phyloP scores from a whole-genome alignment of 73 alveolate genomes.

The Symbiodinium natans region DNA sequence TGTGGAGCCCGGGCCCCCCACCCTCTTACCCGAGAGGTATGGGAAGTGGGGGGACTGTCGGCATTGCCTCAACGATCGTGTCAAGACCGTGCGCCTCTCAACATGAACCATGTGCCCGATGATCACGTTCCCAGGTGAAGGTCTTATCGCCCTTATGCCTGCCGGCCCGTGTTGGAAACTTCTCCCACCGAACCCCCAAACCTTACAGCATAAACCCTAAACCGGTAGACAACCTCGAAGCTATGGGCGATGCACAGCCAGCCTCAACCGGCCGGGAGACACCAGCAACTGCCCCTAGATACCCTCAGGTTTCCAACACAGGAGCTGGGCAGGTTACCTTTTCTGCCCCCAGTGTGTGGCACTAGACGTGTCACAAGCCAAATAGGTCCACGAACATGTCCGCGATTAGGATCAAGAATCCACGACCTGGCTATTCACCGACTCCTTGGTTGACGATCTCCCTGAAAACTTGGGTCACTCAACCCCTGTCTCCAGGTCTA shows the following conservation, averaged over 20 bases:
- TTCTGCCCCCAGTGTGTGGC: no score
- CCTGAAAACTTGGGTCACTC: neutral
- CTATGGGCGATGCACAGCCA: no score
- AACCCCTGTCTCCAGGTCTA: neutral
- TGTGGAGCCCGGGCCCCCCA: neutral
- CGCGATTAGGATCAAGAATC: neutral
- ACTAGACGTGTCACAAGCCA: neutral
- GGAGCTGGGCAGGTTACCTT: no score
- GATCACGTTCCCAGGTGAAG: neutral
- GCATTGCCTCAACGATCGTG: neutral
- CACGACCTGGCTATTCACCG: neutral
- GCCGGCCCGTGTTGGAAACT: neutral
- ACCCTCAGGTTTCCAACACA: no score
- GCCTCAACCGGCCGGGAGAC: no score
- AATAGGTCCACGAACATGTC: neutral
- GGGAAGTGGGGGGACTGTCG: neutral
- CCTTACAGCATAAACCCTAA: no score
- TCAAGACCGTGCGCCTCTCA: neutral
- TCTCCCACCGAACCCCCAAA: no score
- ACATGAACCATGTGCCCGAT: neutral
- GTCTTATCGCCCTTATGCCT: neutral
- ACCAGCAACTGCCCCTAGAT: no score
- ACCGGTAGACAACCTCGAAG: no score
- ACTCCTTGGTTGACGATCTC: neutral
- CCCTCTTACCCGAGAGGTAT: slow-evolving; percentile 1